Base-by-base conservation (phyloP, 192 early-diverging fungal species). In the Backusella liffmaniae region DNA sequence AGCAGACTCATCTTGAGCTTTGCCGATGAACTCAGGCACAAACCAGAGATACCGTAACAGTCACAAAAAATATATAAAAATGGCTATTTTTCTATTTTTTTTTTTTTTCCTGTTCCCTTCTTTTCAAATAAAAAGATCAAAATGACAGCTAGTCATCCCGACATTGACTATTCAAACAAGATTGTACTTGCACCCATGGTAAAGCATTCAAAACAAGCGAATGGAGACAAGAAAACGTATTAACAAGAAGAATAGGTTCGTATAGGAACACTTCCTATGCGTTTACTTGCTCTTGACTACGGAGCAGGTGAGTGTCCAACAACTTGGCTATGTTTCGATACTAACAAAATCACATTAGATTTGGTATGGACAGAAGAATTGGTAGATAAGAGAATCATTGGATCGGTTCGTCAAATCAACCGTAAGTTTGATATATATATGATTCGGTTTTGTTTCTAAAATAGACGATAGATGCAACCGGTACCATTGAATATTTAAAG, bases 111-210 rank as follows among this genome's bases (percentile, higher is more conserved):
- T 13, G 10, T 3, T 44, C 46, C 6, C 6, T 7, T 49, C 16
- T 49, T 49, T n/a, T n/a, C 18, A 49, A 7, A 18, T n/a, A 49
- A 49, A 3, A 6, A 49, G 46, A n/a, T 49, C 46, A 49, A 49
- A 18, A 74, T 74, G 73, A 66, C 73, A 39, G 41, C 5, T 3
- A 67, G 65, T 16, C 62, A 44, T 26, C 70, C 70, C 26, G 44
- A 71, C 23, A 70, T 80, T 16, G 76, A 85, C 66, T 90, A 90
- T 65, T 72, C 73, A 32, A 85, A 90, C 73, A 88, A 88, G 85
- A 75, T 91, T 41, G 94, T 98, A 39, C 88, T 99, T 51, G 98
- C 98, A 8, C 98, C 98, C 18, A 99, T 99, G 98, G 98, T 97
- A 59, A 39, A 73, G 44, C 23, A 62, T 29, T 18, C 56, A 49